Conservation (phyloP, 1,284 basidiomycete species). For the Trichosporon faecale region DNA sequence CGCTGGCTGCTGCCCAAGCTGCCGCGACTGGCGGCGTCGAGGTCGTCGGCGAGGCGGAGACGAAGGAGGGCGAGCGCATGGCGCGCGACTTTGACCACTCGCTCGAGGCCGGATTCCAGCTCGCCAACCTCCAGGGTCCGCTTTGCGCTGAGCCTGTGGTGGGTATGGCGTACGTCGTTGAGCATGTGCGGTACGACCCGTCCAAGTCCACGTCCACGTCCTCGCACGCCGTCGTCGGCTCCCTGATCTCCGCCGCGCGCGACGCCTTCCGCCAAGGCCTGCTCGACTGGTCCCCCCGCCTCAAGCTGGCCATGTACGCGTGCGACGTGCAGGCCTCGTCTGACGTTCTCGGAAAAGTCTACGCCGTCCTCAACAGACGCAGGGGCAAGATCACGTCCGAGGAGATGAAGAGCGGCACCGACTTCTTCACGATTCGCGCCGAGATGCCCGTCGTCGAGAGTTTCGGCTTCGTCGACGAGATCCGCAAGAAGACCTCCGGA, state of each 20-base stretch:
- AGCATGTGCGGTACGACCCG: conserved; percentile 58
- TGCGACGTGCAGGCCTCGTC: conserved; percentile 90
- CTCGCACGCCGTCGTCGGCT: conserved; percentile 69
- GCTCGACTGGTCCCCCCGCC: conserved; percentile 94
- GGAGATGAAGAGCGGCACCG: conserved; percentile 98
- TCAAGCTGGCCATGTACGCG: conserved; percentile 97
- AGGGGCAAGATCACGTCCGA: conserved; percentile 90
- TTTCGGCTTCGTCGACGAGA: conserved; percentile 97
- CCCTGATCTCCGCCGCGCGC: conserved; percentile 80
- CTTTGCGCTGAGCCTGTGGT: conserved; percentile 93
- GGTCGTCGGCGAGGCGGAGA: conserved; percentile 41
- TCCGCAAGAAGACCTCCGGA: conserved; percentile 91
- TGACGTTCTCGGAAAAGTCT: conserved; percentile 96
- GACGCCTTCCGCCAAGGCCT: conserved; percentile 86
- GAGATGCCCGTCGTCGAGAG: conserved; percentile 93
- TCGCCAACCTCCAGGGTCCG: conserved; percentile 90
- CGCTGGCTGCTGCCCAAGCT: conserved; percentile 40
- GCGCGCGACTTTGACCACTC: conserved; percentile 69
- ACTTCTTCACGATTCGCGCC: conserved; percentile 88
- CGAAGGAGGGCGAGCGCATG: conserved; percentile 36
- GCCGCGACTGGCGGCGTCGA: conserved; percentile 21
- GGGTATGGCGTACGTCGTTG: conserved; percentile 88
- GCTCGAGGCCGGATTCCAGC: conserved; percentile 91
- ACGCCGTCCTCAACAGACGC: conserved; percentile 87
- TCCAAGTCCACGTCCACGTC: conserved; percentile 42